Conservation (phyloP, 1,139 yeast species). For the Saccharomycopsis hybrid region DNA sequence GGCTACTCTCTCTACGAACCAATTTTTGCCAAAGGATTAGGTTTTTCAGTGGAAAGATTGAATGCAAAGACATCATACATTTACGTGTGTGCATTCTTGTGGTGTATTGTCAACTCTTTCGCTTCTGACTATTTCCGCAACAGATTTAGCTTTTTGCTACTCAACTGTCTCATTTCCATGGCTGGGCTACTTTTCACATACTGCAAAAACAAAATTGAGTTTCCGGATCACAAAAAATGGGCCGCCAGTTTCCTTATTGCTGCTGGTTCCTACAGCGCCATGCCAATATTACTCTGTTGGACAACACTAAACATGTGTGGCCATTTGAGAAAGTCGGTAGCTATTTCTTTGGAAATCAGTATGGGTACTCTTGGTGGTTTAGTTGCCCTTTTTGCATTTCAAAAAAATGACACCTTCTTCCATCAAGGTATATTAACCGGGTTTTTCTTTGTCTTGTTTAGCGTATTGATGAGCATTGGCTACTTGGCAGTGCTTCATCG, state of each 20-base stretch:
- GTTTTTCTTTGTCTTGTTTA: background rate
- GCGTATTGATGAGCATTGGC: conserved; percentile 24
- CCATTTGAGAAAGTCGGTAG: conserved; percentile 57
- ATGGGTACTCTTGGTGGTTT: conserved; percentile 53
- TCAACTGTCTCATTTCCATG: conserved; percentile 39
- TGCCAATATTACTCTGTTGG: conserved; percentile 71
- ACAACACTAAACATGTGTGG: conserved; percentile 57
- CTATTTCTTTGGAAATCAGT: conserved; percentile 65
- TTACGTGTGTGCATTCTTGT: conserved; percentile 46
- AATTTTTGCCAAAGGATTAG: too few species aligned
- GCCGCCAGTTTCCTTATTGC: conserved; percentile 63
- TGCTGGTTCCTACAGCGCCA: conserved; percentile 53
- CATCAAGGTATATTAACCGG: background rate
- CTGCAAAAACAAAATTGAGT: conserved; percentile 42
- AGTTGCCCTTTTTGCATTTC: background rate
- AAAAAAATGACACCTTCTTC: background rate
- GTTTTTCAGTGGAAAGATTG: too few species aligned
- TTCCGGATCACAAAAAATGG: conserved; percentile 41
- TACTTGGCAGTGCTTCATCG: conserved; percentile 23
- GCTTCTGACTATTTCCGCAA: background rate
- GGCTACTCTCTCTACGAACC: conserved; percentile 70
- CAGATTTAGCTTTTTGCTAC: conserved; percentile 23
- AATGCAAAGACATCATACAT: too few species aligned
- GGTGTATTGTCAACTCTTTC: conserved; percentile 34
- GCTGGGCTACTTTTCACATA: too few species aligned